Conservation (phyloP, 352 stramenopile species). For the Phytophthora pseudosyringae region DNA sequence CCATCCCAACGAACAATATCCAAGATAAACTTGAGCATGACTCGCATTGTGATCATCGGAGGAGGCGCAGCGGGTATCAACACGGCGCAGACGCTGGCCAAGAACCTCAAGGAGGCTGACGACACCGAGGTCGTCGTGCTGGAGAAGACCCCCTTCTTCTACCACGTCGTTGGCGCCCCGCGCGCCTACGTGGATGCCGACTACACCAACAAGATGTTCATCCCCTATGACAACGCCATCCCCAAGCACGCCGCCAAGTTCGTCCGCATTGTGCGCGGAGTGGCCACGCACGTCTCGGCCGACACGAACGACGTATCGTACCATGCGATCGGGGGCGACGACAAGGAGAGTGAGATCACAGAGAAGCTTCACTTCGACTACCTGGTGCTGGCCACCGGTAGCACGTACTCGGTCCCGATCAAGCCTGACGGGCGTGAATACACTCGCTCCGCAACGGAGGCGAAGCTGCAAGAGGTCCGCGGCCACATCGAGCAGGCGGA, state of each 20-base stretch:
- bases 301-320: conserved; percentile 49
- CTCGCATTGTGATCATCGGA: conserved; percentile 63
- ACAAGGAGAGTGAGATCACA: conserved; percentile 32
- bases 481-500: conserved; percentile 49
- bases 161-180: conserved; percentile 52
- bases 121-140: conserved; percentile 58
- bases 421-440: conserved; percentile 45
- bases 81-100: conserved; percentile 46
- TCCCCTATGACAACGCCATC: conserved; percentile 71
- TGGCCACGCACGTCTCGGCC: conserved; percentile 40
- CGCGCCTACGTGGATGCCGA: conserved; percentile 59
- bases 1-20: background rate
- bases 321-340: conserved; percentile 33
- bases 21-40: conserved; percentile 35
- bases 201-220: conserved; percentile 66
- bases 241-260: conserved; percentile 38
- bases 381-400: conserved; percentile 66
- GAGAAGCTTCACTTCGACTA: conserved; percentile 64
- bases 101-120: conserved; percentile 42
- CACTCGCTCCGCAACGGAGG: conserved; percentile 34
- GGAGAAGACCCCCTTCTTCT: conserved; percentile 63
- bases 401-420: conserved; percentile 61
- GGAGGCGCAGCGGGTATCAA: conserved; percentile 61
- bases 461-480: conserved; percentile 46
- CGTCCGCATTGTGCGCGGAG: conserved; percentile 46